phyloP scores from a whole-genome alignment of 2,329 filamentous ascomycete species.

The Ophiostoma montium region DNA sequence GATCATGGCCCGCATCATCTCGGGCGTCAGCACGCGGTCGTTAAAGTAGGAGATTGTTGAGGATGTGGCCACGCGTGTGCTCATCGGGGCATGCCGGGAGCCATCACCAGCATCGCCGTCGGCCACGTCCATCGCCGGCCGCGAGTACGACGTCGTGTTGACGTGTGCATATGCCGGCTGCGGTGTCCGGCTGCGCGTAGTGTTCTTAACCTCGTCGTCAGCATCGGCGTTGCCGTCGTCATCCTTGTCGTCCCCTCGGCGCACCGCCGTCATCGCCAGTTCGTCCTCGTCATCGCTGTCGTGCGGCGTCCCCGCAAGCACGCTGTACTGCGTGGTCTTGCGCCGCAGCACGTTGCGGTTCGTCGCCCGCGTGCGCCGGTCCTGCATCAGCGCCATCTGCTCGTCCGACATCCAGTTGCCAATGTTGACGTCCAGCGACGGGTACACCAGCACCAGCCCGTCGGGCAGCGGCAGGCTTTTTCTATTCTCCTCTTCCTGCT shows the following conservation, averaged over 20 bases:
- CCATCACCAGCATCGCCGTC: background rate
- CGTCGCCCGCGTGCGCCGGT: conserved; percentile 61
- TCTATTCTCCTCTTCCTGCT: conserved; percentile 18
- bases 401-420: conserved; percentile 99
- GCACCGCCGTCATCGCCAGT: conserved; percentile 23
- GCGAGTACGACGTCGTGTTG: conserved; percentile 6
- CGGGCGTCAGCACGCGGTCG: conserved; percentile 82
- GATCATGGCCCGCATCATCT: conserved; percentile 99
- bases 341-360: conserved; percentile 66
- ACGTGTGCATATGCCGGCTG: conserved; percentile 12
- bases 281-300: conserved; percentile 61
- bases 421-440: conserved; percentile 89
- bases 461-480: conserved; percentile 60
- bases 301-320: conserved; percentile 69
- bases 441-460: conserved; percentile 76
- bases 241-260: background rate
- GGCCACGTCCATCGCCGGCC: background rate
- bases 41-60: conserved; percentile 99
- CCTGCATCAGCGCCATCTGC: conserved; percentile 87
- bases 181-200: conserved; percentile 2
- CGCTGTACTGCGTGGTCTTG: conserved; percentile 81
- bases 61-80: conserved; percentile 81
- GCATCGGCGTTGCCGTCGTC: background rate
- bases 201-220: background rate
- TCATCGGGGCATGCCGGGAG: conserved; percentile 41